phyloP scores from a whole-genome alignment of 176 grass and related monocot genomes.

The Chrysopogon serrulatus region DNA sequence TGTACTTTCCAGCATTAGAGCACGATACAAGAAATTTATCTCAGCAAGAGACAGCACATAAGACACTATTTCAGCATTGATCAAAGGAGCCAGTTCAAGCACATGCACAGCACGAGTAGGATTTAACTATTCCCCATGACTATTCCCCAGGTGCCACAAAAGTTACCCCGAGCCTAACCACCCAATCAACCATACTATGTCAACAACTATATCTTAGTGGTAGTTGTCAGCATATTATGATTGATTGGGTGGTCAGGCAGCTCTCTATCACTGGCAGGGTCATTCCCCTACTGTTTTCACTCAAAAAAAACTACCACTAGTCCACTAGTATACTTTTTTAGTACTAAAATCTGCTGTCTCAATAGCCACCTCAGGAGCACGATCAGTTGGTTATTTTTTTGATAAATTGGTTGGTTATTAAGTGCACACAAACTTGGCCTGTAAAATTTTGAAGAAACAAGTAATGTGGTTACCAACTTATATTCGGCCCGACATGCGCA shows the following conservation, averaged over 20 bases:
- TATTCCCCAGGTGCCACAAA: constrained; percentile 5
- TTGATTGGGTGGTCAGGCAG: background rate
- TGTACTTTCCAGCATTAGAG: background rate
- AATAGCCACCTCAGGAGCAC: background rate
- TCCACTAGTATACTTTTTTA: background rate
- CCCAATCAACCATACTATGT: background rate
- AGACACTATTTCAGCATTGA: background rate
- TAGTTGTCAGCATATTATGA: background rate
- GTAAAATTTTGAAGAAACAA: background rate
- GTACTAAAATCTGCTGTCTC: background rate
- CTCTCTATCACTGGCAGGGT: background rate
- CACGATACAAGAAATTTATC: background rate
- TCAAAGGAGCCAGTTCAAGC: background rate
- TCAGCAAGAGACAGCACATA: background rate
- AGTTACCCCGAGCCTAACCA: background rate
- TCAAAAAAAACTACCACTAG: background rate
- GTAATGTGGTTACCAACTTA: background rate
- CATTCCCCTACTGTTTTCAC: background rate
- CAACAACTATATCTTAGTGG: background rate
- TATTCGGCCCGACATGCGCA: background rate
- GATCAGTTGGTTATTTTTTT: background rate
- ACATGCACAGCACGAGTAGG: background rate
- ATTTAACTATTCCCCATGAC: constrained; percentile 1
- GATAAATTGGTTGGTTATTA: background rate
- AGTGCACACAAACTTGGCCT: background rate